phyloP scores from a whole-genome alignment of 2,329 filamentous ascomycete genomes.

The Aspergillus tanneri region DNA sequence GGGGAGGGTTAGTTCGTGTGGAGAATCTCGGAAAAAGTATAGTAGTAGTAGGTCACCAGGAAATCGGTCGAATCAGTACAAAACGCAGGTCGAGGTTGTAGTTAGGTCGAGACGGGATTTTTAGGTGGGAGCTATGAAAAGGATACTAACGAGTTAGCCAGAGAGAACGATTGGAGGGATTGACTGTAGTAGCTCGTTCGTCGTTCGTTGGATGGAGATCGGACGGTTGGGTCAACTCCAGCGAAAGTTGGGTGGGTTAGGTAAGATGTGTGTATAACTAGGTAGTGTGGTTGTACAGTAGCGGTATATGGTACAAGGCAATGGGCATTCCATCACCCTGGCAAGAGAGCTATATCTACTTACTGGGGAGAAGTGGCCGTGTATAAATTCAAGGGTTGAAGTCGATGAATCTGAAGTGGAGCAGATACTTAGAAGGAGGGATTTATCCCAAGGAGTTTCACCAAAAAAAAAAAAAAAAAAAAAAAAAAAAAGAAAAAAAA shows the following conservation, averaged over 20 bases:
- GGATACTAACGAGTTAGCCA: conserved; percentile 8
- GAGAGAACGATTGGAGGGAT: conserved; percentile 18
- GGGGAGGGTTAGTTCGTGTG: conserved; percentile 27
- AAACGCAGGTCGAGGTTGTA: conserved; percentile 1
- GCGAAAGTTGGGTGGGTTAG: conserved; percentile 10
- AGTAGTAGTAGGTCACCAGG: conserved; percentile 11
- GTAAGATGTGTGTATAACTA: conserved; percentile 7
- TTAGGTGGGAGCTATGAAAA: not conserved
- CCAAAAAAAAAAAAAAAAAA: not conserved
- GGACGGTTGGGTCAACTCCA: conserved; percentile 7
- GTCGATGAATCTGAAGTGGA: not conserved
- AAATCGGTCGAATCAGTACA: conserved; percentile 3
- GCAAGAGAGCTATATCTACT: too few species aligned
- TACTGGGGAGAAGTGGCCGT: too few species aligned
- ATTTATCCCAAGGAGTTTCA: not conserved
- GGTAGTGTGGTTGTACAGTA: not conserved
- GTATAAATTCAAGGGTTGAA: not conserved
- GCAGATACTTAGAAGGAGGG: not conserved
- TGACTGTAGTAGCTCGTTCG: conserved; percentile 11
- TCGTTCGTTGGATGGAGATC: conserved; percentile 10
- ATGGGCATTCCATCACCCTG: too few species aligned
- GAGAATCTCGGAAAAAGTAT: conserved; percentile 27
- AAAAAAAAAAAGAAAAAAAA: not conserved
- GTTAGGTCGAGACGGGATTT: conserved; percentile 1
- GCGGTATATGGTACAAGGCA: not conserved